These are phyloP conservation scores for Amaranthus palmeri DNA, from an alignment of 148 eudicot genomes.

Conservation along the genomic window DNA sequence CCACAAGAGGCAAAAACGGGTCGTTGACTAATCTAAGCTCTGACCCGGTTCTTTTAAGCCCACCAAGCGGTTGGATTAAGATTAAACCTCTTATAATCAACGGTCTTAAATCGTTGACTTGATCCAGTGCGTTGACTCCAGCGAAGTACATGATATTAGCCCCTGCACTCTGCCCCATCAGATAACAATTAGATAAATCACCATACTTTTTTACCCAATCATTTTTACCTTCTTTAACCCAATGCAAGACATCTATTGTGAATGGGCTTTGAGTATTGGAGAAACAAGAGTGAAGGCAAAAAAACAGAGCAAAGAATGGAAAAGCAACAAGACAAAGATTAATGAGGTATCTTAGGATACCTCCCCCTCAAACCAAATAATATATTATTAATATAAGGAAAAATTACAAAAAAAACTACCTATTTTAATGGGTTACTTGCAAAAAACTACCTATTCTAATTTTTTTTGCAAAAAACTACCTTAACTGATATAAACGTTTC, in stretches of 20 bases:
- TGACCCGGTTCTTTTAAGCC: conserved; percentile 31
- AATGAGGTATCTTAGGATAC: no score
- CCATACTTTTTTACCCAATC: conserved; percentile 33
- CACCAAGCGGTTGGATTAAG: conserved; percentile 38
- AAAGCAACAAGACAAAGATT: no score
- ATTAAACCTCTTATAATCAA: conserved; percentile 27
- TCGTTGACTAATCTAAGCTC: conserved; percentile 32
- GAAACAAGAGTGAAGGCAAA: no score
- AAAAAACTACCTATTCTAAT: no score
- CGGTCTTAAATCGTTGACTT: conserved; percentile 15
- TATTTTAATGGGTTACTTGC: no score
- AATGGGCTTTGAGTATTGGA: no score
- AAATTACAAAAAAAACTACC: no score
- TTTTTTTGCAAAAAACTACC: no score
- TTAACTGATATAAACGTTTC: no score
- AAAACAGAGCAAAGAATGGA: no score
- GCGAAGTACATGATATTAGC: conserved; percentile 33
- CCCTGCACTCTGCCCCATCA: conserved; percentile 42
- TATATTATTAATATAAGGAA: no score
- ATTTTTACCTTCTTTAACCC: conserved; percentile 25
- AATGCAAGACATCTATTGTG: conserved; percentile 24
- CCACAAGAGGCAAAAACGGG: conserved; percentile 29
- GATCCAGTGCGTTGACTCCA: conserved; percentile 1
- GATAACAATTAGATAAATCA: conserved; percentile 23
- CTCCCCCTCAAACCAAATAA: no score